These are phyloP conservation scores for Teratosphaeria gauchensis DNA, from an alignment of 2,329 filamentous ascomycete genomes.

Conservation along the genomic window DNA sequence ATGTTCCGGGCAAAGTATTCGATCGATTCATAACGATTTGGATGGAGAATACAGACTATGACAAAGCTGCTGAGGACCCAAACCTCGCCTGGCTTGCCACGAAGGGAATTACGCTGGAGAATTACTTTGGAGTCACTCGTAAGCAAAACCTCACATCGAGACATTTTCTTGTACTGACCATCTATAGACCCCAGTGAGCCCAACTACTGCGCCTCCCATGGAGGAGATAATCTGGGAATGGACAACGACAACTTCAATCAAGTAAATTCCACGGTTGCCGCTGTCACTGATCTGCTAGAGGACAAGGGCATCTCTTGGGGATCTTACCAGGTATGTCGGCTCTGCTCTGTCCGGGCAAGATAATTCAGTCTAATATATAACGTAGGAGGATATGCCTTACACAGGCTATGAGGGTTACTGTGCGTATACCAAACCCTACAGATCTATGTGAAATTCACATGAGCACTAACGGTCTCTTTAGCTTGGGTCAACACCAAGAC, in stretches of 20 bases:
- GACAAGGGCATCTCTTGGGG: slow-evolving; percentile 37
- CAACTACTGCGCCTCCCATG: slow-evolving; percentile 61
- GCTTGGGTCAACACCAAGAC: slow-evolving; percentile 54
- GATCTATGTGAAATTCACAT: too few relatives aligned
- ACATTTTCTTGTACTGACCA: too few relatives aligned
- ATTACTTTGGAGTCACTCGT: slow-evolving; percentile 42
- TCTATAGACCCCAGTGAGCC: slow-evolving; percentile 57
- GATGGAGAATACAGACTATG: slow-evolving; percentile 67
- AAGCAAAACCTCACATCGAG: too few relatives aligned
- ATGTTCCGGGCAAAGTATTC: slow-evolving; percentile 60
- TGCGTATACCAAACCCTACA: too few relatives aligned
- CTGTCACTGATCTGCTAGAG: slow-evolving; percentile 34
- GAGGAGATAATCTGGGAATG: slow-evolving; percentile 66
- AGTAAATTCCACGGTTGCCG: slow-evolving; percentile 31
- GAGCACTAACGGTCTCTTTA: slow-evolving; percentile 3
- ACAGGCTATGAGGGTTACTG: slow-evolving; percentile 57
- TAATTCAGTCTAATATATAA: background rate
- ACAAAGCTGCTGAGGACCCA: slow-evolving; percentile 53
- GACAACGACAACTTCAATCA: slow-evolving; percentile 52
- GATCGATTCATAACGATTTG: slow-evolving; percentile 64
- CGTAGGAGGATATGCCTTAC: slow-evolving; percentile 60
- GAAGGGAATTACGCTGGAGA: slow-evolving; percentile 52
- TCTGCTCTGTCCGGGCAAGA: background rate
- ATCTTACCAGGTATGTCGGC: slow-evolving; percentile 47
- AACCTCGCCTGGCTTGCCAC: slow-evolving; percentile 49